These are phyloP conservation scores for Cryphonectria nitschkei DNA, from an alignment of 2,329 filamentous ascomycete species.

Conservation along the genomic window DNA sequence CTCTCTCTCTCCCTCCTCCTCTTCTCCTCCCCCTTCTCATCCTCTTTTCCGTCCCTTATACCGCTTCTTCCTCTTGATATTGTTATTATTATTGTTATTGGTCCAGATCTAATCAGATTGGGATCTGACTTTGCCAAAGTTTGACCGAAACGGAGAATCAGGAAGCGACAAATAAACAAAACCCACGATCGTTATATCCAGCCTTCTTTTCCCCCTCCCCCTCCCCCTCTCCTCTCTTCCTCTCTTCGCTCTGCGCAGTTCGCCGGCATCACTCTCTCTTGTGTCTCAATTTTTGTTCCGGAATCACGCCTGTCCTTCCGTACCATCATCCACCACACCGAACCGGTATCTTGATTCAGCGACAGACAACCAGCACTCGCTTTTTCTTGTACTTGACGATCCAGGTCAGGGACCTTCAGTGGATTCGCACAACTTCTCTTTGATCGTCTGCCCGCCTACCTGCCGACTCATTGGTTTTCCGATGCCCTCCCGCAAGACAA, in stretches of 20 bases:
- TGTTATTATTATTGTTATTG: not conserved
- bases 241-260: too few species aligned
- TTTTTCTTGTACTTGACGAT: not conserved
- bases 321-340: not conserved
- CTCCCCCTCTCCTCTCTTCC: not conserved
- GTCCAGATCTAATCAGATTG: not conserved
- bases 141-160: not conserved
- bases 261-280: not conserved
- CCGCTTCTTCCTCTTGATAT: not conserved
- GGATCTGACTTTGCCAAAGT: not conserved
- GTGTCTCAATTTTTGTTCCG: not conserved
- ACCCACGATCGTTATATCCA: not conserved
- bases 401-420: not conserved
- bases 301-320: not conserved
- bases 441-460: too few species aligned
- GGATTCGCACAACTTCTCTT: not conserved
- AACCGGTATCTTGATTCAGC: not conserved
- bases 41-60: not conserved
- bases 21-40: not conserved
- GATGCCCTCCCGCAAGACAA: not conserved
- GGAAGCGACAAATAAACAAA: not conserved
- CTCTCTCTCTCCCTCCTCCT: not conserved
- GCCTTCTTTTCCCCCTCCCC: too few species aligned
- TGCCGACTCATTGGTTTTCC: not conserved
- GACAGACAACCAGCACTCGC: not conserved